Percentiles rank a stretch among this genome's conserved stretches.
Evolutionary conservation across 2,329 filamentous ascomycete species (phyloP).

Genomic region (Aspergillus aculeatus): DNA sequence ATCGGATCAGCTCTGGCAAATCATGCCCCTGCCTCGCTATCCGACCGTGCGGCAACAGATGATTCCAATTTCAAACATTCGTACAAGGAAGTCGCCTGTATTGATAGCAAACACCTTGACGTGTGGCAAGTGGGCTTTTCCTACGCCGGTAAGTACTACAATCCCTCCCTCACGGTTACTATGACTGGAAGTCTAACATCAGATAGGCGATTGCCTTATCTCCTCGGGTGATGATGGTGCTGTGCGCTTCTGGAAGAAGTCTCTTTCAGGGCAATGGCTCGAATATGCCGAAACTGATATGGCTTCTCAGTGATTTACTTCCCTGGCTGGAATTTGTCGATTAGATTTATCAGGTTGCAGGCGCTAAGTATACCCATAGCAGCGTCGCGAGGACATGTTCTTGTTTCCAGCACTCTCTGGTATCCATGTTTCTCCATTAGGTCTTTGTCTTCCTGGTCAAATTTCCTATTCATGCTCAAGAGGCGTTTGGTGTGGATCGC

Average conservation of each 20-base stretch:
- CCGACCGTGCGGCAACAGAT: conserved; percentile 33
- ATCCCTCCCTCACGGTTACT: neutral
- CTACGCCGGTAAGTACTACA: conserved; percentile 36
- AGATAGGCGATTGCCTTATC: conserved; percentile 44
- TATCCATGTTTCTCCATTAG: too few species aligned
- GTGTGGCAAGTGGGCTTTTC: conserved; percentile 48
- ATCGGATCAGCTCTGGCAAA: conserved; percentile 44
- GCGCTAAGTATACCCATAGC: neutral
- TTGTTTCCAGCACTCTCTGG: too few species aligned
- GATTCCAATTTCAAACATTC: conserved; percentile 44
- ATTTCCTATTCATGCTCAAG: neutral
- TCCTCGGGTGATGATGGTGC: conserved; percentile 45
- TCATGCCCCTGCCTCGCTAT: conserved; percentile 29
- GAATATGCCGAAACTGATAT: conserved; percentile 46
- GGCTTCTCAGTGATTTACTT: conserved; percentile 28
- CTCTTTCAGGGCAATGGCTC: conserved; percentile 45
- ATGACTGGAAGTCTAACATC: conserved; percentile 1
- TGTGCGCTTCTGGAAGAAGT: conserved; percentile 46
- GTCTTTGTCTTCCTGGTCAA: neutral
- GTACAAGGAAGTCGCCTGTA: conserved; percentile 43
- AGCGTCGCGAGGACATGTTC: too few species aligned
- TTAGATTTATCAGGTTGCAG: neutral
- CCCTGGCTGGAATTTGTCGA: neutral
- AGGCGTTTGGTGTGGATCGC: conserved; percentile 4
- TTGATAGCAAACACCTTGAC: conserved; percentile 46